Conservation (phyloP, 179 eudicot species). For the Corrigiola litoralis region DNA sequence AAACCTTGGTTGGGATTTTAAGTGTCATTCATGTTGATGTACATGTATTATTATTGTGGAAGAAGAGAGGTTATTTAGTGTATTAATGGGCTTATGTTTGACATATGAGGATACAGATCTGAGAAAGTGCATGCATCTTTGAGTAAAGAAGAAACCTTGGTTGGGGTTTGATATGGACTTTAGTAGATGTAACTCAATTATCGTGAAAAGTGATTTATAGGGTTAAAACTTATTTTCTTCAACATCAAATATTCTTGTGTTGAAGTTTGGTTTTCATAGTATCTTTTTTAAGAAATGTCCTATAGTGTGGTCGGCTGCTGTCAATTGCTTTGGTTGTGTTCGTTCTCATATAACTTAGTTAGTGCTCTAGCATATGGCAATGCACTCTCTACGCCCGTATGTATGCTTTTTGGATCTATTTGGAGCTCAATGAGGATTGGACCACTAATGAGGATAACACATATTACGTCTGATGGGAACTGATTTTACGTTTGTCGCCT, state of each 20-base stretch:
- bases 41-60: not conserved
- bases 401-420: not conserved
- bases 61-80: not conserved
- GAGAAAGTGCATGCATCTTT: not conserved
- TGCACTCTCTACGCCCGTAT: too few relatives aligned
- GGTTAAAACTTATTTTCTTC: too few relatives aligned
- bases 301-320: not conserved
- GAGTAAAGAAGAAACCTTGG: not conserved
- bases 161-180: not conserved
- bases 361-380: not conserved
- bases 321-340: not conserved
- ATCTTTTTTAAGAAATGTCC: too few relatives aligned
- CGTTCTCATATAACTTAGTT: not conserved
- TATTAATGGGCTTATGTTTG: not conserved
- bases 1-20: not conserved
- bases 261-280: too few relatives aligned
- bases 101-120: not conserved
- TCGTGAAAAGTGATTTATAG: too few relatives aligned
- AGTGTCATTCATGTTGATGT: too few relatives aligned
- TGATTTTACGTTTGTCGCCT: not conserved
- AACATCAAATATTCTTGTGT: too few relatives aligned
- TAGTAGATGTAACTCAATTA: not conserved
- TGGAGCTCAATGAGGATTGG: not conserved
- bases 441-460: not conserved
- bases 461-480: not conserved